Evolutionary conservation across 495 filamentous ascomycete species (phyloP).

Genomic region (Aspergillus mulundensis): DNA sequence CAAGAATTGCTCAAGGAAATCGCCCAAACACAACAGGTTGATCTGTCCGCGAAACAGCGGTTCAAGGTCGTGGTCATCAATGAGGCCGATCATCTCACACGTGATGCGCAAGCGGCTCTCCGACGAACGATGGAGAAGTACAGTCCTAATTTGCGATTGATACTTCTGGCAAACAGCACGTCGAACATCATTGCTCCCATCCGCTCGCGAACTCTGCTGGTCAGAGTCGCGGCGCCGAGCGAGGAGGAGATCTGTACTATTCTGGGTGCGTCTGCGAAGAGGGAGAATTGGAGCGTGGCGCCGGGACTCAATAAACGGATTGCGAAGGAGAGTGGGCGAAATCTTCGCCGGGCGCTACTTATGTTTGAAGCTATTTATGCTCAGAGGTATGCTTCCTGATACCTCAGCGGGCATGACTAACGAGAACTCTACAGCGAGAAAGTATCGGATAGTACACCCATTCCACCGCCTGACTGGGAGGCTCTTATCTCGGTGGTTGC

Average conservation of each 20-base stretch:
- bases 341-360: conserved; percentile 80
- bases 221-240: conserved; percentile 86
- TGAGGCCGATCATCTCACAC: conserved; percentile 90
- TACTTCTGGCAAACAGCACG: conserved; percentile 88
- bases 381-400: conserved; percentile 62
- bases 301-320: conserved; percentile 74
- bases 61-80: conserved; percentile 99
- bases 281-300: conserved; percentile 69
- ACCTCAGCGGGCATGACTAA: neutral
- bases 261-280: conserved; percentile 66
- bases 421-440: conserved; percentile 62
- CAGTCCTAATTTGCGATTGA: conserved; percentile 85
- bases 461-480: conserved; percentile 96
- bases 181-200: conserved; percentile 98
- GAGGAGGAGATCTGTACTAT: conserved; percentile 78
- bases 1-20: conserved; percentile 97
- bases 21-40: conserved; percentile 97
- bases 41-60: conserved; percentile 76
- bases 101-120: conserved; percentile 94
- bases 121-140: conserved; percentile 99
- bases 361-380: conserved; percentile 98
- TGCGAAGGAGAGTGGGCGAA: conserved; percentile 87
- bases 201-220: conserved; percentile 78
- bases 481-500: conserved; percentile 81
- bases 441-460: conserved; percentile 78